Conservation (phyloP, 176 grass and related monocot species). For the Ensete glaucum region DNA sequence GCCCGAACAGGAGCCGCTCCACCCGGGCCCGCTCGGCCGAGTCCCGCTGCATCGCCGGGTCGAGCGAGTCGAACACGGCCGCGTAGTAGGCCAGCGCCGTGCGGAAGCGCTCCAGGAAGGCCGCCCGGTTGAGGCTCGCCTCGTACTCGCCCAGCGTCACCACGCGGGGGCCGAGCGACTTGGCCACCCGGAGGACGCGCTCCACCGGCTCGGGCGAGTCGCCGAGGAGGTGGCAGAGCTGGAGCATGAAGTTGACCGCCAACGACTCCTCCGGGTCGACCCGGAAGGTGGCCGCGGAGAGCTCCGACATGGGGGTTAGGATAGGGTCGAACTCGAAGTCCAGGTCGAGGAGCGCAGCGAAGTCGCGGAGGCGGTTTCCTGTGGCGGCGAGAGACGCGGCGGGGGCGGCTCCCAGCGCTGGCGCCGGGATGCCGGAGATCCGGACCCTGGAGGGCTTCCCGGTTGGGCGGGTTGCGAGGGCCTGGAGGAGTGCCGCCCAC, state of each 20-base stretch:
- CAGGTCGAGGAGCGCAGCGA: conserved; percentile 65
- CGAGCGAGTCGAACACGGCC: conserved; percentile 70
- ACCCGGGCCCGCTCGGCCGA: conserved; percentile 48
- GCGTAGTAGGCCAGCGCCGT: conserved; percentile 73
- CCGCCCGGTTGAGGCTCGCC: conserved; percentile 50
- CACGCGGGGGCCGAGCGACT: conserved; percentile 57
- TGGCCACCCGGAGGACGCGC: conserved; percentile 45
- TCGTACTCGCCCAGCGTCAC: conserved; percentile 88
- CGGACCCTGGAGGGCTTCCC: conserved; percentile 71
- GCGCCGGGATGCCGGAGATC: conserved; percentile 86
- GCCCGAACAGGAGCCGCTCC: conserved; percentile 72
- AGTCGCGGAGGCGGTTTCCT: conserved; percentile 61
- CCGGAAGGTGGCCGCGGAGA: conserved; percentile 50
- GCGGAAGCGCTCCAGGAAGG: conserved; percentile 53
- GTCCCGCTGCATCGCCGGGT: conserved; percentile 64
- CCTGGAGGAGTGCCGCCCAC: conserved; percentile 93
- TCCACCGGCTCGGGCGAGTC: conserved; percentile 54
- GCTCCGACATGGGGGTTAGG: conserved; percentile 55
- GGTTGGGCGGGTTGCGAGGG: conserved; percentile 72
- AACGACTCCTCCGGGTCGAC: conserved; percentile 61
- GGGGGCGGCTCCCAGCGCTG: conserved; percentile 46
- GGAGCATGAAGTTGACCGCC: conserved; percentile 96
- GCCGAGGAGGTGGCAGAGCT: conserved; percentile 62
- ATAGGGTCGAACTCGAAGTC: conserved; percentile 89
- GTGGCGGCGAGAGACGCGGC: conserved; percentile 66